phyloP scores from a whole-genome alignment of 345 rosid species.

The Populus tremula region DNA sequence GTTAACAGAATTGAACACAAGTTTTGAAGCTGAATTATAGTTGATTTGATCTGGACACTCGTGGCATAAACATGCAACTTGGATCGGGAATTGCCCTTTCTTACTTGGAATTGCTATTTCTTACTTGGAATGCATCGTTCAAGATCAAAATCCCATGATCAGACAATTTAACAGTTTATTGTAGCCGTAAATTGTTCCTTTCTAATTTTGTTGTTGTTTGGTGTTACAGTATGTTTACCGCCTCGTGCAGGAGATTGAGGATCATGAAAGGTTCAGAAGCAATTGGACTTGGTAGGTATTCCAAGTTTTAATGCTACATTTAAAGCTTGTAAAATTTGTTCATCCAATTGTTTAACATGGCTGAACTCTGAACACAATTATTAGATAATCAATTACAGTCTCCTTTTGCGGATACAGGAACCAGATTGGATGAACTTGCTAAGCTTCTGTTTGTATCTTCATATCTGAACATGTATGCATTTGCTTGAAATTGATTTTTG shows the following conservation, averaged over 20 bases:
- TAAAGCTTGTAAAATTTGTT: background rate
- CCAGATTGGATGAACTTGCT: background rate
- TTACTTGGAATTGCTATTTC: background rate
- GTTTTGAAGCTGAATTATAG: background rate
- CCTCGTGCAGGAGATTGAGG: slow-evolving; percentile 25
- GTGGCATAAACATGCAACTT: background rate
- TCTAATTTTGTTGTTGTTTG: background rate
- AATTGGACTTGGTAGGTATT: slow-evolving; percentile 33
- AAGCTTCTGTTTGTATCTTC: background rate
- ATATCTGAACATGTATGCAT: background rate
- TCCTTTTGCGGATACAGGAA: background rate
- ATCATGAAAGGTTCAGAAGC: slow-evolving; percentile 40
- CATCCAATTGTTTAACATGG: background rate
- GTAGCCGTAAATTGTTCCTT: background rate
- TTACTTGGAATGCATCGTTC: too few species aligned
- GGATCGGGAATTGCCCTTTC: background rate
- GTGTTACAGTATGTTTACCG: slow-evolving; percentile 28
- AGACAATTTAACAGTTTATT: background rate
- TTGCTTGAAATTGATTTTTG: background rate
- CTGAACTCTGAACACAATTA: background rate
- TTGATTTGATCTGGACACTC: background rate
- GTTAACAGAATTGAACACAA: background rate
- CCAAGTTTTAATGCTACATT: background rate
- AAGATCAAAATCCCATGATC: too few species aligned
- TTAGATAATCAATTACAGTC: background rate